Base-by-base conservation (phyloP, 2,329 filamentous ascomycete genomes). In the Elsinoe australis region DNA sequence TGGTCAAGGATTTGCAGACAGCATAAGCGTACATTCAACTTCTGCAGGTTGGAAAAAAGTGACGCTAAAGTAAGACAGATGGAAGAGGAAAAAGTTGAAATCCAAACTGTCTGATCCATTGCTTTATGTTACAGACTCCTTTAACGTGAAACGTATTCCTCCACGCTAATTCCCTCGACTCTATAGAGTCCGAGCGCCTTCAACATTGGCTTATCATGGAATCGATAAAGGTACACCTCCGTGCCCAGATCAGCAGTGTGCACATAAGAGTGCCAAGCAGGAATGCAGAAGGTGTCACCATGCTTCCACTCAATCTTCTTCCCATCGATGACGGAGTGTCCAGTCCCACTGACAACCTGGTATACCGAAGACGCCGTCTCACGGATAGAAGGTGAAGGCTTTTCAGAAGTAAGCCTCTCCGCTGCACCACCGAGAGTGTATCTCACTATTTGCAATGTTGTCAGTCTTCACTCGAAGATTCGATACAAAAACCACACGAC, bases 281-380 rank as follows among this genome's bases (percentile, higher is more conserved):
- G 75, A 9, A 79, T 62, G 52, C 71, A 74, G 50, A 79, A 78
- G 0, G 72, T 78, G 55, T 79, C 75, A 2, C 72, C 70, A 32
- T 64, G 56, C 50, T 70, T 68, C 74, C 75, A 78, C 0, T 44
- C 18, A 19, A 69, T 55, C 3, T 48, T 59, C 39, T 65, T 52
- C 0, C 61, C 68, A 2, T 62, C 64, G 33, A 78, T 67, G 0
- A 53, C 54, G 1, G 65, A 66, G 17, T 63, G 53, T 0, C 75
- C 76, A 0, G 53, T 58, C 0, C 75, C 75, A 14, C 67, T 59
- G 9, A 76, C 59, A 7, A 78, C 69, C 52, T 79, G 75, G 51
- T 74, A 77, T 1, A 79, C 67, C 0, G 67, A 69, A 0, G 74
- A 78, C 0, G 69, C 61, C 0, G 75, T 78, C 54, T 79, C 75